Base-by-base conservation (phyloP, 768 basidiomycete genomes). In the Leccinum truebloodii region DNA sequence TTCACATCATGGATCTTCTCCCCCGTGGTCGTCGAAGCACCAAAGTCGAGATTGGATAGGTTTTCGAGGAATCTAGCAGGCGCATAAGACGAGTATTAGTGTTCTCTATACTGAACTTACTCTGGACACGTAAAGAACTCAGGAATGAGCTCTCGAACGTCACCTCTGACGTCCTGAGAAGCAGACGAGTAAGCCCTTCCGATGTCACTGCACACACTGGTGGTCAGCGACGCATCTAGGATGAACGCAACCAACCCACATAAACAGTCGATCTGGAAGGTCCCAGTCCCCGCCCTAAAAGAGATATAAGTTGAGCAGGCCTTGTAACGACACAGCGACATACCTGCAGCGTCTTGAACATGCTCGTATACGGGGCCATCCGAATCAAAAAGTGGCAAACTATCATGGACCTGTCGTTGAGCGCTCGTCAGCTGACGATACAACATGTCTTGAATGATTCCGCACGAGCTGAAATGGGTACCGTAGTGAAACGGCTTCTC, bases 341-440 rank as follows among this genome's bases (percentile, higher is more conserved):
- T 55, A 83, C 84, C 78, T 87, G 86, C 34, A 97, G 75, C 3
- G 91, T 93, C 76, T 95, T 93, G 81, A 95, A 98, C 89, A 96
- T 95, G 69, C 89, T 87, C 26, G 94, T 95, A 71, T 90, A 98
- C 0, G 95, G 95, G 14, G 89, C 86, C 67, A 95, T 77, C 22
- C 95, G 83, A 57, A 98, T 95, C 66, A 96, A 76, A 77, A 91
- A 97, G 65, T 96, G 94, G 77, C 94, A 95, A 50, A 95, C 92
- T 60, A 94, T 96, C 95, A 97, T 97, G 3, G 94, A 95, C 59
- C 73, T 74, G 51, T 35, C 20, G 41, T 39, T 8, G 54, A 50
- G 20, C 2, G 51, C 0, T 12, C 13, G 48, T 70, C 9, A 71
- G 4, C 46, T 37, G 10, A 22, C 46, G 22, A 51, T 54, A 34